Base-by-base conservation (phyloP, 2,329 filamentous ascomycete genomes). In the Colletotrichum acutatum region DNA sequence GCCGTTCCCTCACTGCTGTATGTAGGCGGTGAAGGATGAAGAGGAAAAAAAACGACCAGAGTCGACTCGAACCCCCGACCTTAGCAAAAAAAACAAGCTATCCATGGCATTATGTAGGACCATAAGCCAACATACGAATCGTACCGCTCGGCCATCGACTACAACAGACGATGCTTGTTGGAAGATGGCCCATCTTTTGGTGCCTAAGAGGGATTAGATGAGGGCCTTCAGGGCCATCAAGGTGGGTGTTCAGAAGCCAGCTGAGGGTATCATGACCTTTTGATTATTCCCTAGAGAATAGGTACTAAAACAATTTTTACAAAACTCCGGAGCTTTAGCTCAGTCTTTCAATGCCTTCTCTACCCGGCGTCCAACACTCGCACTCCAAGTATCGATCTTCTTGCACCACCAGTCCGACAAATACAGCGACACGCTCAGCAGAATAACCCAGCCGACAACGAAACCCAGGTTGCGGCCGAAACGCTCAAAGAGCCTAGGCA, bases 401-500 rank as follows among this genome's bases (percentile, higher is more conserved):
- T 75, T 78, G 34, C 80, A 79, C 81, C 82, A 84, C 69, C 78
- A 71, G n/a, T 80, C 78, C 2, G 82, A 78, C 22, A 83, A 69
- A 34, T 82, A 83, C 68, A 84, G 71, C 0, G 82, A 79, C 0
- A 82, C 69, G 12, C 64, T 74, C 63, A 83, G 58, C 37, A 83
- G 56, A 7, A 78, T 54, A 7, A 79, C 67, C 74, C 79, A 84
- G 3, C 83, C 82, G 3, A 83, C 69, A 0, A 78, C 66, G 49
- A 78, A 82, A 0, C 80, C 83, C 1, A 73, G 73, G 1, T 69
- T 68, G 22, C 76, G 75, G 5, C 82, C 82, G 16, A 84, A 78
- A 14, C 66, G 75, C 24, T 84, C 83, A 56, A 84, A 84, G 2
- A 84, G 75, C 9, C 82, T 75, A 5, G 83, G 83, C 83, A 84